Conservation (phyloP, 495 filamentous ascomycete genomes). For the Gamarada debralockiae region DNA sequence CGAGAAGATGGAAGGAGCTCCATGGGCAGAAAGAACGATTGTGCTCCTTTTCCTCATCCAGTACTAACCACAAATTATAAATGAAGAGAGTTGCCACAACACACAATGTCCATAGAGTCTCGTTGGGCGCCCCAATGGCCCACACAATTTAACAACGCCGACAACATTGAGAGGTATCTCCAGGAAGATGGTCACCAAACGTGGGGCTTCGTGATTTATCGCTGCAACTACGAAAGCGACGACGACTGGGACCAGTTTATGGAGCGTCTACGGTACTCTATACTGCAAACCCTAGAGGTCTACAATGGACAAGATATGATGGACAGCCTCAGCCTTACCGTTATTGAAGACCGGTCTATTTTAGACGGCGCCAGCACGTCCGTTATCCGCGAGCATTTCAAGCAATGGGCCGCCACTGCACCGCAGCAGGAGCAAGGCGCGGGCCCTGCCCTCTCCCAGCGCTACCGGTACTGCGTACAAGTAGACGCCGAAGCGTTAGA, state of each 20-base stretch:
- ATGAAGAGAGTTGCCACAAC: too few relatives aligned
- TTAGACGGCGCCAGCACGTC: slow-evolving; percentile 27
- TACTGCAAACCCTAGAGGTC: slow-evolving; percentile 17
- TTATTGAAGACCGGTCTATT: slow-evolving; percentile 26
- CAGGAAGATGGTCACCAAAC: slow-evolving; percentile 11
- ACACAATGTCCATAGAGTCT: too few relatives aligned
- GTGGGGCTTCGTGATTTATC: too few relatives aligned
- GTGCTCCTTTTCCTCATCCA: too few relatives aligned
- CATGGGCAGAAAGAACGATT: too few relatives aligned
- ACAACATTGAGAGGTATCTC: slow-evolving; percentile 25
- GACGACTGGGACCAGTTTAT: slow-evolving; percentile 30
- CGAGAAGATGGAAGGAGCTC: too few relatives aligned
- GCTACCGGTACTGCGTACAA: slow-evolving; percentile 27
- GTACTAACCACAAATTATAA: too few relatives aligned
- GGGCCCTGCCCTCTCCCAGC: not conserved
- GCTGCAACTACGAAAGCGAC: slow-evolving; percentile 31
- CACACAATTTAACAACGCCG: slow-evolving; percentile 19
- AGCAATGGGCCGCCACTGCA: slow-evolving; percentile 23
- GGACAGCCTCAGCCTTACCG: slow-evolving; percentile 26
- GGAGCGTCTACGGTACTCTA: slow-evolving; percentile 10
- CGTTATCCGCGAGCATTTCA: slow-evolving; percentile 28
- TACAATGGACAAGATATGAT: slow-evolving; percentile 29
- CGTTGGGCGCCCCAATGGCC: too few relatives aligned
- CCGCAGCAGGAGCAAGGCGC: slow-evolving; percentile 19
- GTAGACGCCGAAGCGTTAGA: slow-evolving; percentile 28